Evolutionary conservation across 176 grass and related monocot species (phyloP).

Genomic region (Oryza brachyantha): DNA sequence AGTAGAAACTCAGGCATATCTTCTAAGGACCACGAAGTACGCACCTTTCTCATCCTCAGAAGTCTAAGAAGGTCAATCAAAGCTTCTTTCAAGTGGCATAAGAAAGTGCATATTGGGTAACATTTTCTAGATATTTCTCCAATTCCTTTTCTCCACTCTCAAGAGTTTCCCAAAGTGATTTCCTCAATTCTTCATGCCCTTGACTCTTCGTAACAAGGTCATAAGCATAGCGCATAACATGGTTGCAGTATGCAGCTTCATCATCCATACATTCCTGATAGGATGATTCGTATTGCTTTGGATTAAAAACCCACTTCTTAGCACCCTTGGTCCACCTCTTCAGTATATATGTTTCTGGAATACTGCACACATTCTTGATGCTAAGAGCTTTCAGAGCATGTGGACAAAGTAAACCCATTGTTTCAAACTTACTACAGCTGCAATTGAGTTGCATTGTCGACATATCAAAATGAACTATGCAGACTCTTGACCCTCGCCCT

Average conservation of each 20-base stretch:
- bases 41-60: constrained; percentile 17
- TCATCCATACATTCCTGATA: constrained; percentile 55
- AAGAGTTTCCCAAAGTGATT: constrained; percentile 51
- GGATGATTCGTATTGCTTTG: constrained; percentile 55
- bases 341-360: constrained; percentile 74
- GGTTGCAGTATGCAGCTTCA: constrained; percentile 56
- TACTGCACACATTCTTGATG: constrained; percentile 64
- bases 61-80: constrained; percentile 2
- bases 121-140: constrained; percentile 58
- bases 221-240: constrained; percentile 77
- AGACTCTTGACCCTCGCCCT: constrained; percentile 60
- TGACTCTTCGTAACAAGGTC: constrained; percentile 79
- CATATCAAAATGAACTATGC: constrained; percentile 55
- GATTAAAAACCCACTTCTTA: constrained; percentile 64
- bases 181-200: constrained; percentile 59
- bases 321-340: constrained; percentile 85
- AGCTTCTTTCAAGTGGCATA: constrained; percentile 49
- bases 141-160: constrained; percentile 56
- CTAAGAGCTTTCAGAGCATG: constrained; percentile 75
- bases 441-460: constrained; percentile 47
- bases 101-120: constrained; percentile 41
- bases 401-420: constrained; percentile 78
- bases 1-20: background rate
- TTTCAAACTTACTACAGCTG: constrained; percentile 77
- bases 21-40: constrained; percentile 1